Conservation (phyloP, 208 protist genomes). For the Leishmania lainsoni region DNA sequence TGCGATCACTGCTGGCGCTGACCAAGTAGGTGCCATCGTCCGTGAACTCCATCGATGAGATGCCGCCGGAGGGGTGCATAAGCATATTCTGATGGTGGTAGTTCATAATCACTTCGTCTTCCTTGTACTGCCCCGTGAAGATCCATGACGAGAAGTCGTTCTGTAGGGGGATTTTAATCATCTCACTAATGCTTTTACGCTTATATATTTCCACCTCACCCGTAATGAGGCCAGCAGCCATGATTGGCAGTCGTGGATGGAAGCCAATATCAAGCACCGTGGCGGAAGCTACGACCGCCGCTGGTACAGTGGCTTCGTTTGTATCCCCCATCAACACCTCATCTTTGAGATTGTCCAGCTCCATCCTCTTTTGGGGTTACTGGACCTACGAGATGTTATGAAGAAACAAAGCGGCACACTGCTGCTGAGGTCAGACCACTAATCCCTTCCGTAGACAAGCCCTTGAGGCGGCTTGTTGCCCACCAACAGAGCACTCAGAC, state of each 20-base stretch:
- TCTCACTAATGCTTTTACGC: conserved; percentile 53
- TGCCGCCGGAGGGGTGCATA: conserved; percentile 77
- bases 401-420: conserved; percentile 2
- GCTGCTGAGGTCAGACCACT: background rate
- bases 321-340: conserved; percentile 74
- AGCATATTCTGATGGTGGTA: conserved; percentile 73
- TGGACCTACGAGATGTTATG: background rate
- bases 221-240: conserved; percentile 78
- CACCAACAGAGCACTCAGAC: background rate
- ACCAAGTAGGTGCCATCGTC: conserved; percentile 86
- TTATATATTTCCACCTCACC: conserved; percentile 87
- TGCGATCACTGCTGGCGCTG: conserved; percentile 79
- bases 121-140: conserved; percentile 54
- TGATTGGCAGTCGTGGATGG: conserved; percentile 71
- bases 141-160: conserved; percentile 79
- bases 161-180: conserved; percentile 53
- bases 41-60: conserved; percentile 89
- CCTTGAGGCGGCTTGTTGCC: too few relatives aligned
- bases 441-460: background rate
- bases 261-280: conserved; percentile 80
- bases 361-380: conserved; percentile 37
- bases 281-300: conserved; percentile 57
- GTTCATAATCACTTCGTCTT: conserved; percentile 53
- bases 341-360: conserved; percentile 51
- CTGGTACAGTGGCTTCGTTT: conserved; percentile 54